Evolutionary conservation across 306 rosid species (phyloP).

Genomic region (Spatholobus suberectus): DNA sequence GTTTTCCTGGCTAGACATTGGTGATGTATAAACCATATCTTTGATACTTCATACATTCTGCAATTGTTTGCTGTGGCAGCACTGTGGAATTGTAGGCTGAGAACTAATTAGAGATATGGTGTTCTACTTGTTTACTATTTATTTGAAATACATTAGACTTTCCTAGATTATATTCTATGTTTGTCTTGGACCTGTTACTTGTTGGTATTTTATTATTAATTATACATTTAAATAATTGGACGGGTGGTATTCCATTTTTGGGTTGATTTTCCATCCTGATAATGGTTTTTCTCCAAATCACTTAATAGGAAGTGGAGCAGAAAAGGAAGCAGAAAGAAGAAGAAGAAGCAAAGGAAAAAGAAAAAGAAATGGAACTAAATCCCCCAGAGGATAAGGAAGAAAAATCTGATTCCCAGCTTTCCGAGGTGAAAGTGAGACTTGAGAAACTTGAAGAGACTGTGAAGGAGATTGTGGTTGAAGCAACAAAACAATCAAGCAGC

Average conservation of each 20-base stretch:
- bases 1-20: constrained; percentile 9
- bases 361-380: constrained; percentile 61
- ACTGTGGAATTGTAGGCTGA: background rate
- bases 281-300: constrained; percentile 30
- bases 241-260: constrained; percentile 4
- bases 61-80: constrained; percentile 18
- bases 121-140: background rate
- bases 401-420: constrained; percentile 50
- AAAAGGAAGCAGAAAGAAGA: constrained; percentile 74
- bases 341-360: constrained; percentile 61
- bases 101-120: background rate
- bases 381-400: constrained; percentile 55
- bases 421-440: constrained; percentile 77
- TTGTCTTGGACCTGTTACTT: background rate
- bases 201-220: background rate
- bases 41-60: background rate
- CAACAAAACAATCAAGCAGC: constrained; percentile 53
- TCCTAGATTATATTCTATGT: background rate
- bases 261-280: constrained; percentile 33
- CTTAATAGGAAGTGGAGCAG: constrained; percentile 71
- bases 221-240: background rate
- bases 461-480: constrained; percentile 72
- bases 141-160: background rate
- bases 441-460: constrained; percentile 82
- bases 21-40: background rate